Percentiles rank a stretch among this genome's conserved stretches.
These are phyloP conservation scores for Kluyveromyces siamensis DNA, from an alignment of 805 yeast species.

Conservation along the genomic window DNA sequence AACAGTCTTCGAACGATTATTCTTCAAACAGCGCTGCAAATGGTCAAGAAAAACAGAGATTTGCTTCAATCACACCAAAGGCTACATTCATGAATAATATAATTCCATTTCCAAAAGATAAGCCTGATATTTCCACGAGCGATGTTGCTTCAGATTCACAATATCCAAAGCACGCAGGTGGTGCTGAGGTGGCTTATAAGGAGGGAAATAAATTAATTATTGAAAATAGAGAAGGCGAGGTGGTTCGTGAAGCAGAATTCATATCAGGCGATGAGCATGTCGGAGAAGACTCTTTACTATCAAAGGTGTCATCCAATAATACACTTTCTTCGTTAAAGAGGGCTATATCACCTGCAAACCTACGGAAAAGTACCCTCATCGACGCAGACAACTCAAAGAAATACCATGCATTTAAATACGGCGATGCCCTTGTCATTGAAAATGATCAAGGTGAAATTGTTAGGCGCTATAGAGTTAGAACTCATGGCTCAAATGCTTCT, in stretches of 20 bases:
- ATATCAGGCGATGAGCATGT: constrained; percentile 20
- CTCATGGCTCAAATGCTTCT: constrained; percentile 30
- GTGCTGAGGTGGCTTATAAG: constrained; percentile 39
- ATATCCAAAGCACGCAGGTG: constrained; percentile 16
- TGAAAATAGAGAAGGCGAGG: constrained; percentile 81
- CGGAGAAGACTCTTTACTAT: constrained; percentile 12
- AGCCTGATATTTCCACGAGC: constrained; percentile 2
- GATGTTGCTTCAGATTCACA: constrained; percentile 5
- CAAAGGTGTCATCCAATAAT: constrained; percentile 15
- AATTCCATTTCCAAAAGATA: constrained; percentile 5
- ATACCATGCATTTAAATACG: constrained; percentile 68
- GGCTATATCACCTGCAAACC: constrained; percentile 14
- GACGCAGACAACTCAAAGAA: constrained; percentile 16
- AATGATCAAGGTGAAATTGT: constrained; percentile 88
- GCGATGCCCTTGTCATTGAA: constrained; percentile 72
- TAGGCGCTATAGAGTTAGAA: constrained; percentile 69
- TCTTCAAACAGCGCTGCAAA: background rate
- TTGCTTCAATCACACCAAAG: constrained; percentile 18
- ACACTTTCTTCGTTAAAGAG: constrained; percentile 26
- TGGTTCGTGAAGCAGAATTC: constrained; percentile 46
- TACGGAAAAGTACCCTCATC: constrained; percentile 14
- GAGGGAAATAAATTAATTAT: constrained; percentile 66
- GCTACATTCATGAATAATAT: constrained; percentile 9
- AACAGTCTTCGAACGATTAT: background rate
- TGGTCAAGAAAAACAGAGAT: background rate